These are phyloP conservation scores for Alternaria tenuissima DNA, from an alignment of 2,329 filamentous ascomycete genomes.

Conservation along the genomic window DNA sequence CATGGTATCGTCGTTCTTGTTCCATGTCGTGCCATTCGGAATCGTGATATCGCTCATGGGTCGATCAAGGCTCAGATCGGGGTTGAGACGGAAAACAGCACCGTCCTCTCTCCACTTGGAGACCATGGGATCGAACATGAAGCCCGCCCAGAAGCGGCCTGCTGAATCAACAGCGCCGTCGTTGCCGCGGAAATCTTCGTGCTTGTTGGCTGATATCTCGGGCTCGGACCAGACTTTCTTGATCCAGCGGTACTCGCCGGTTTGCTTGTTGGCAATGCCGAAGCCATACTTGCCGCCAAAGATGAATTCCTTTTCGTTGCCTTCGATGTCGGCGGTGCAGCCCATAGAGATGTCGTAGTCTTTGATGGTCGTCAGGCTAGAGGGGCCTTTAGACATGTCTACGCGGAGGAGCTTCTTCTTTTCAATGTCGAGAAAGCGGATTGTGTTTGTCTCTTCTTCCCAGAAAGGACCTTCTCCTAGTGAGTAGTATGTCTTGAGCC, in stretches of 20 bases:
- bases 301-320: constrained; percentile 73
- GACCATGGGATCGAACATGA: constrained; percentile 81
- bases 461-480: constrained; percentile 80
- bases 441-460: constrained; percentile 68
- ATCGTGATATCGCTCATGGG: constrained; percentile 73
- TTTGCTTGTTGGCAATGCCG: constrained; percentile 75
- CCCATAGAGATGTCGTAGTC: constrained; percentile 66
- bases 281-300: constrained; percentile 83
- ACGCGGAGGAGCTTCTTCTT: constrained; percentile 77
- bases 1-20: constrained; percentile 73
- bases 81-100: constrained; percentile 75
- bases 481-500: constrained; percentile 69
- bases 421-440: constrained; percentile 86
- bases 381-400: constrained; percentile 68
- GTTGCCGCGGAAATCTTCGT: constrained; percentile 70
- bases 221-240: constrained; percentile 63
- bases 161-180: constrained; percentile 83
- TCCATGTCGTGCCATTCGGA: constrained; percentile 87
- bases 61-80: constrained; percentile 65
- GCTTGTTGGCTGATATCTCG: constrained; percentile 56
- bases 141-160: constrained; percentile 84
- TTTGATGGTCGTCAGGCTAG: constrained; percentile 63
- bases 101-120: constrained; percentile 68
- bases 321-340: constrained; percentile 77
- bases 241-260: constrained; percentile 64